Evolutionary conservation across 768 basidiomycete genomes (phyloP).

Genomic region (Suillus americanus): DNA sequence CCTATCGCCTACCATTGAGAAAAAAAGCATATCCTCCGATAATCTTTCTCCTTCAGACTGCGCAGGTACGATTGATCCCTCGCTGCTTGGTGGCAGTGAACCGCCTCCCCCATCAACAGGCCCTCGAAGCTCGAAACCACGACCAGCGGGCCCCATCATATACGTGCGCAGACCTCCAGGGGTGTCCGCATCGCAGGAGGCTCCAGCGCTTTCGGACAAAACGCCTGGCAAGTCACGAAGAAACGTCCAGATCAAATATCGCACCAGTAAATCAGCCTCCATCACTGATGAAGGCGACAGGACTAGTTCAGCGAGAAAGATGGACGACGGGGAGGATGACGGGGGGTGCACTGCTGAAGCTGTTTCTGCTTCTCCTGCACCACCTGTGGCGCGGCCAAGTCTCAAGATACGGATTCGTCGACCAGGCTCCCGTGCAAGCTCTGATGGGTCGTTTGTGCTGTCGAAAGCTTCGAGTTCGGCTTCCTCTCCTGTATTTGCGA

Average conservation of each 20-base stretch:
- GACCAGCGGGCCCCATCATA: conserved; percentile 25
- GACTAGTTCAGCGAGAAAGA: not conserved
- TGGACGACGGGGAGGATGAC: conserved; percentile 2
- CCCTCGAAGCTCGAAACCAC: conserved; percentile 11
- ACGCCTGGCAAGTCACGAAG: conserved; percentile 14
- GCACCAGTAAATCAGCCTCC: conserved; percentile 7
- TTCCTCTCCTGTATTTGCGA: conserved; percentile 8
- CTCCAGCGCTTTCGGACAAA: conserved; percentile 18
- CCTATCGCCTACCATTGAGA: not conserved
- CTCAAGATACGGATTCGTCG: conserved; percentile 16
- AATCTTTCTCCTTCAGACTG: conserved; percentile 1
- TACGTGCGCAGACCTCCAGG: conserved; percentile 31
- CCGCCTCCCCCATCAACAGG: conserved; percentile 4
- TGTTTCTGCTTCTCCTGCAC: not conserved
- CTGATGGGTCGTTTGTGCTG: conserved; percentile 14
- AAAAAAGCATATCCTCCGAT: not conserved
- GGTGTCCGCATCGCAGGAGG: conserved; percentile 10
- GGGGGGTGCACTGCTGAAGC: not conserved
- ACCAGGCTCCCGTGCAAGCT: not conserved
- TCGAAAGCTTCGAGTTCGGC: not conserved
- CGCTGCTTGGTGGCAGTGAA: conserved; percentile 22
- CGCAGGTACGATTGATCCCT: conserved; percentile 29
- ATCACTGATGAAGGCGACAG: conserved; percentile 1
- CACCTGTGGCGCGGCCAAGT: no score
- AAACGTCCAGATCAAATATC: conserved; percentile 31